phyloP scores from a whole-genome alignment of 2,329 filamentous ascomycete genomes.

The Aspergillus sp. region DNA sequence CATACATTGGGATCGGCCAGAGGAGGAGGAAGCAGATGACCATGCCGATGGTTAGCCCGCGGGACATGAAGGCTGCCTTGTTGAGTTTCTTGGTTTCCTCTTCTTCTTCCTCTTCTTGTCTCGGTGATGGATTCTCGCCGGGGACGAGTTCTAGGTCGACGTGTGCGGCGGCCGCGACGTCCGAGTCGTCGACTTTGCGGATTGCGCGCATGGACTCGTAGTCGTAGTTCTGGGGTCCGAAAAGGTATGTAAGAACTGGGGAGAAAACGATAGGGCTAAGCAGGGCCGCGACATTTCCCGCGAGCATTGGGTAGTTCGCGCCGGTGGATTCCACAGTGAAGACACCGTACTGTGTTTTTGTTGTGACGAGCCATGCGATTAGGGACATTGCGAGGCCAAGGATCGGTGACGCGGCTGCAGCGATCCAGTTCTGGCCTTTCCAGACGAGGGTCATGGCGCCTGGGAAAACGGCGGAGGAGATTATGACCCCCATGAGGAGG shows the following conservation, averaged over 20 bases:
- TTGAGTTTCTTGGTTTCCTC: conserved; percentile 53
- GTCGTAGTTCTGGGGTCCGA: conserved; percentile 76
- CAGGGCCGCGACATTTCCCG: conserved; percentile 79
- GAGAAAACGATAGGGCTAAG: conserved; percentile 74
- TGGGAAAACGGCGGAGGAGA: conserved; percentile 80
- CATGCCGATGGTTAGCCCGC: conserved; percentile 60
- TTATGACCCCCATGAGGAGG: conserved; percentile 87
- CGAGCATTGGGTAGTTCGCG: conserved; percentile 84
- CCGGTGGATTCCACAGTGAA: conserved; percentile 75
- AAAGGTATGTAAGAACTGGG: conserved; percentile 69
- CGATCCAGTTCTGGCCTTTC: conserved; percentile 74
- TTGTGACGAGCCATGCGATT: conserved; percentile 75
- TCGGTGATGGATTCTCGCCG: conserved; percentile 49
- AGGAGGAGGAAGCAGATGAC: conserved; percentile 73
- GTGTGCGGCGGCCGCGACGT: conserved; percentile 63
- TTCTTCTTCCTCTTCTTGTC: conserved; percentile 32
- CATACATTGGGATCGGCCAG: conserved; percentile 94
- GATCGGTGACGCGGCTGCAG: conserved; percentile 68
- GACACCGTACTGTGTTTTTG: conserved; percentile 66
- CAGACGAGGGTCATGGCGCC: conserved; percentile 78
- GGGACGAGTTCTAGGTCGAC: conserved; percentile 66
- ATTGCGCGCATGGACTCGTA: conserved; percentile 82
- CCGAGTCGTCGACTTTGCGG: conserved; percentile 74
- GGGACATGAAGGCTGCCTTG: conserved; percentile 55
- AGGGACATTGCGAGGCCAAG: conserved; percentile 68